Percentiles rank a stretch among this genome's conserved stretches.
Evolutionary conservation across 129 eudicot genomes (phyloP).

Genomic region (Escallonia rubra): DNA sequence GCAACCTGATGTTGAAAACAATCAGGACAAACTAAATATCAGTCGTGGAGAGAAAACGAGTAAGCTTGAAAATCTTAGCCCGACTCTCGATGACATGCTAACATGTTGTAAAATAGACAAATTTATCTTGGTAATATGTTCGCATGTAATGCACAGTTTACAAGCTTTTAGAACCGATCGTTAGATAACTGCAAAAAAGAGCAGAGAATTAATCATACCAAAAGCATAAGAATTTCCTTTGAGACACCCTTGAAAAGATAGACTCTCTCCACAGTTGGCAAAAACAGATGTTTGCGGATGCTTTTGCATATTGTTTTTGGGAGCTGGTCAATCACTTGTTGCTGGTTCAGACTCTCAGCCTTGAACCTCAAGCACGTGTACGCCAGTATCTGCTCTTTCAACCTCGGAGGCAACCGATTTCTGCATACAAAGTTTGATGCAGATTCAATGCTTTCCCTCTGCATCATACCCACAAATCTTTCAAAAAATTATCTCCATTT

Average conservation of each 20-base stretch:
- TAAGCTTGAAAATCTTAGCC: too few relatives aligned
- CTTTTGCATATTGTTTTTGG: constrained; percentile 80
- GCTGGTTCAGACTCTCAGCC: constrained; percentile 91
- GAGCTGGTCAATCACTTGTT: constrained; percentile 77
- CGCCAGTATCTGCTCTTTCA: constrained; percentile 77
- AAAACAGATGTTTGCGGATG: constrained; percentile 76
- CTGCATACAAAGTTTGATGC: constrained; percentile 87
- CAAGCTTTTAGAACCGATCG: too few relatives aligned
- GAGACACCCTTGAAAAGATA: constrained; percentile 75
- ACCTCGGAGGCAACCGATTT: constrained; percentile 72
- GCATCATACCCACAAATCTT: too few relatives aligned
- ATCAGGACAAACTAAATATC: too few relatives aligned
- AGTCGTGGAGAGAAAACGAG: too few relatives aligned
- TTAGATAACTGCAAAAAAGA: too few relatives aligned
- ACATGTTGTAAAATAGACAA: too few relatives aligned
- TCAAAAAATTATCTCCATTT: too few relatives aligned
- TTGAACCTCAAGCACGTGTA: constrained; percentile 91
- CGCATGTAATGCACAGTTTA: too few relatives aligned
- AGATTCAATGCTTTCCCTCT: constrained; percentile 94
- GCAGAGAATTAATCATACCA: too few relatives aligned
- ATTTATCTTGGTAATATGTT: too few relatives aligned
- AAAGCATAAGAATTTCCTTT: constrained; percentile 58
- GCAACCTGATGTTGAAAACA: constrained; percentile 66
- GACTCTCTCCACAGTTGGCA: constrained; percentile 65
- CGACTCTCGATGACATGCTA: too few relatives aligned